A percentile compares a stretch with the other conserved stretches of the same genome.
These are phyloP conservation scores for Starmera dryadoides DNA, from an alignment of 805 yeast species.

Conservation along the genomic window DNA sequence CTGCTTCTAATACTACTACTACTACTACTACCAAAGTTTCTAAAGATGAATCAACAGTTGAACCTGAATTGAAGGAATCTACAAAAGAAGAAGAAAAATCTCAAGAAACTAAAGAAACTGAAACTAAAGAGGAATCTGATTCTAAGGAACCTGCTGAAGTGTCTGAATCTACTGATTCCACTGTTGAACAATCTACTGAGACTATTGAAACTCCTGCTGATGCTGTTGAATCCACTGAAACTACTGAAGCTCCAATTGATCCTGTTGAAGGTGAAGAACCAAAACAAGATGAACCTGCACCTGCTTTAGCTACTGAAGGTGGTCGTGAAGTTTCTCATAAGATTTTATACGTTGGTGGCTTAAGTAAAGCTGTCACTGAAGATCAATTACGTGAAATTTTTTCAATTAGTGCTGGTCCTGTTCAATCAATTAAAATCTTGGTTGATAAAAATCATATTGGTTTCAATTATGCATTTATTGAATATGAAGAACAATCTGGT, in stretches of 20 bases:
- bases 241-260: slow-evolving; percentile 4
- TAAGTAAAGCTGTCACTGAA: slow-evolving; percentile 60
- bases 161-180: background rate
- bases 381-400: slow-evolving; percentile 56
- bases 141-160: background rate
- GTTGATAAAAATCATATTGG: slow-evolving; percentile 70
- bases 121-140: background rate
- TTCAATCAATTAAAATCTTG: slow-evolving; percentile 60
- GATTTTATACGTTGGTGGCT: slow-evolving; percentile 70
- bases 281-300: slow-evolving; percentile 31
- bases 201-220: background rate
- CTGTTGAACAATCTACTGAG: background rate
- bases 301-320: slow-evolving; percentile 72
- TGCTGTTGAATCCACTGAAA: slow-evolving; percentile 3
- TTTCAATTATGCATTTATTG: slow-evolving; percentile 79
- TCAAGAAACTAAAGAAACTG: background rate
- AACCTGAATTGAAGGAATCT: too few relatives aligned
- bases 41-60: too few relatives aligned
- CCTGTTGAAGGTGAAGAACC: background rate
- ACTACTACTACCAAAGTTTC: too few relatives aligned
- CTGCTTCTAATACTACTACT: too few relatives aligned
- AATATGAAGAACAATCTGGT: slow-evolving; percentile 47
- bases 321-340: slow-evolving; percentile 74
- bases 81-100: too few relatives aligned
- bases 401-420: slow-evolving; percentile 50